These are phyloP conservation scores for Cryphonectria japonica DNA, from an alignment of 2,329 filamentous ascomycete genomes.

Conservation along the genomic window DNA sequence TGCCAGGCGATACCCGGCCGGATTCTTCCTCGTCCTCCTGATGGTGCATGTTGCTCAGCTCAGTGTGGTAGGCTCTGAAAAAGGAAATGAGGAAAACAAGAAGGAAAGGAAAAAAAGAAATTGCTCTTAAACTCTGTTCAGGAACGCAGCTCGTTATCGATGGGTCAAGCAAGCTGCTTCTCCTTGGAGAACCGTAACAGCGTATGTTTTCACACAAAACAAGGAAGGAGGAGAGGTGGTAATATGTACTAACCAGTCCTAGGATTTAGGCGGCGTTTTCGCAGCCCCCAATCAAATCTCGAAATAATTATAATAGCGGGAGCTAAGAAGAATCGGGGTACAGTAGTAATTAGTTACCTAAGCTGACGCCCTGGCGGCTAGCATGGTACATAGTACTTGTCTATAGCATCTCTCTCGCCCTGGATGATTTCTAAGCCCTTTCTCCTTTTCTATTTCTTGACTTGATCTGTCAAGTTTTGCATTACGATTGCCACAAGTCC, in stretches of 20 bases:
- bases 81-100: neutral
- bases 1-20: slow-evolving; percentile 21
- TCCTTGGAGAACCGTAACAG: neutral
- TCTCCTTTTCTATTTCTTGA: neutral
- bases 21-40: slow-evolving; percentile 15
- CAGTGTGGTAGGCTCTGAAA: neutral
- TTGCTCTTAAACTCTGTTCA: neutral
- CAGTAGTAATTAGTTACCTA: slow-evolving; percentile 4
- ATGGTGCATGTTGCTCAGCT: neutral
- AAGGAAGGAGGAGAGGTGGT: neutral
- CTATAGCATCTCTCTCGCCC: neutral
- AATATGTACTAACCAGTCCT: neutral
- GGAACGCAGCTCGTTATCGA: neutral
- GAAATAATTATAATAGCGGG: neutral
- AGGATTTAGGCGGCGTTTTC: neutral
- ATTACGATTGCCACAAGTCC: neutral
- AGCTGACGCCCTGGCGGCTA: neutral
- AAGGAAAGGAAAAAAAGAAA: neutral
- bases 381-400: neutral
- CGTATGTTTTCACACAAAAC: neutral
- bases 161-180: neutral
- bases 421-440: neutral
- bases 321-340: slow-evolving; percentile 11
- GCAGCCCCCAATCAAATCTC: neutral
- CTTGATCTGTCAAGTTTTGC: neutral